Base-by-base conservation (phyloP, 495 filamentous ascomycete genomes). In the Penicillium flavigenum region DNA sequence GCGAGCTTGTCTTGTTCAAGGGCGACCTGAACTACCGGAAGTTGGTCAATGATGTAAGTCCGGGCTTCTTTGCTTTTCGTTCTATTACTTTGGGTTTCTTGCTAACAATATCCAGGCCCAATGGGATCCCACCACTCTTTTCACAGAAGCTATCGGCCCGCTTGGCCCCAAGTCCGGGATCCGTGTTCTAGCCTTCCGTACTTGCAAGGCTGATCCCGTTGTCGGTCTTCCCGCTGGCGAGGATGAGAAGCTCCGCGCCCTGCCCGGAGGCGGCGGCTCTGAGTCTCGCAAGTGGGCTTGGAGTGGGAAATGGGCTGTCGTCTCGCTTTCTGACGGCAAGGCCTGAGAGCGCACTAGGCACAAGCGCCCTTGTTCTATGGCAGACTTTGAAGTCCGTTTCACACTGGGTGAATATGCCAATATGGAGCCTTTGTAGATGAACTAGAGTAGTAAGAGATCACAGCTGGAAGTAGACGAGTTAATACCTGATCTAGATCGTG, bases 11-110 rank as follows among this genome's bases (percentile, higher is more conserved):
- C 1, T 82, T 98, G 22, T 96, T 96, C 77, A 98, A 98, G 77
- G 94, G 94, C 8, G 94, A 98, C 74, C 67, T 98, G 62, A 98
- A 98, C 65, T 98, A 98, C 64, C 78, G 94, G 34, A 98, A 98
- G 67, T 67, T 98, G 54, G 88, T 86, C 24, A 90, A 81, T 26
- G 95, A 98, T 74, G 91, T 92, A 76, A 81, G 86, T 75, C 20
- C 32, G 2, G n/a, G 1, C 32, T 41, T 22, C 26, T 53, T 34
- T 42, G 24, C 6, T 47, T 45, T 14, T 36, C 17, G 3, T 20
- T 7, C 48, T 43, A 2, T 17, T 5, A 44, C 27, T 38, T 51
- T 49, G n/a, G 41, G 24, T 29, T 24, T 31, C 47, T 26, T 31
- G 31, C 46, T 62, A 64, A 69, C 53, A 16, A 56, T 50, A 20